phyloP scores from a whole-genome alignment of 2,329 filamentous ascomycete genomes.

The Fusarium sp. region DNA sequence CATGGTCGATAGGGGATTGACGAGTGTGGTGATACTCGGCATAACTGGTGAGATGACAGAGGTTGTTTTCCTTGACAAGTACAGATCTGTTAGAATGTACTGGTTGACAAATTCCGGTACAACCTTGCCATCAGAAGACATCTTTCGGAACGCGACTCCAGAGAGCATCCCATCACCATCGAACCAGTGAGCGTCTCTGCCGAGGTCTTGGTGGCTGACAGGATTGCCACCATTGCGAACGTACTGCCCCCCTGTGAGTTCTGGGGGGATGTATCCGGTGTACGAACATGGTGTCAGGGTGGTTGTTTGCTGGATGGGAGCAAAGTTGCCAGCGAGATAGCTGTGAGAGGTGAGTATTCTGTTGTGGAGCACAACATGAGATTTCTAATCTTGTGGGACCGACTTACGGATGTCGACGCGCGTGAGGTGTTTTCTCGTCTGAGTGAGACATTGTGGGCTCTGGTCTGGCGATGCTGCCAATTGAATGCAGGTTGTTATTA shows the following conservation, averaged over 20 bases:
- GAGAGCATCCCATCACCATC: conserved; percentile 83
- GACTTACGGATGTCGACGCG: conserved; percentile 33
- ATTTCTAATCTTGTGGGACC: not conserved
- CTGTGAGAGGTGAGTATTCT: conserved; percentile 54
- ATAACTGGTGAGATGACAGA: conserved; percentile 70
- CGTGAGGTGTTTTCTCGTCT: not conserved
- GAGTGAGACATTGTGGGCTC: not conserved
- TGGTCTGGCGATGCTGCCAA: not conserved
- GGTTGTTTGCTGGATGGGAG: conserved; percentile 71
- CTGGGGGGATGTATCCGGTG: conserved; percentile 72
- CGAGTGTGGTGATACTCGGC: conserved; percentile 77
- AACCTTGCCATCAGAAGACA: conserved; percentile 56
- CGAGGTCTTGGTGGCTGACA: conserved; percentile 71
- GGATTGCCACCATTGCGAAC: conserved; percentile 81
- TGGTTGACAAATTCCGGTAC: conserved; percentile 78
- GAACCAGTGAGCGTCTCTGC: conserved; percentile 79
- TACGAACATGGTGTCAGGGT: conserved; percentile 71
- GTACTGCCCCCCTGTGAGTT: conserved; percentile 78
- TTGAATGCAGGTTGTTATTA: not conserved
- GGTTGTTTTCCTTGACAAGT: conserved; percentile 65
- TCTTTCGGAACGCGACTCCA: conserved; percentile 71
- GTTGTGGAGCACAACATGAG: conserved; percentile 50
- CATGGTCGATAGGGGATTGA: conserved; percentile 63
- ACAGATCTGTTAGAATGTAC: conserved; percentile 78
- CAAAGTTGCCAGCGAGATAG: conserved; percentile 79